These are phyloP conservation scores for Fusarium buharicum DNA, from an alignment of 2,329 filamentous ascomycete genomes.

Conservation along the genomic window DNA sequence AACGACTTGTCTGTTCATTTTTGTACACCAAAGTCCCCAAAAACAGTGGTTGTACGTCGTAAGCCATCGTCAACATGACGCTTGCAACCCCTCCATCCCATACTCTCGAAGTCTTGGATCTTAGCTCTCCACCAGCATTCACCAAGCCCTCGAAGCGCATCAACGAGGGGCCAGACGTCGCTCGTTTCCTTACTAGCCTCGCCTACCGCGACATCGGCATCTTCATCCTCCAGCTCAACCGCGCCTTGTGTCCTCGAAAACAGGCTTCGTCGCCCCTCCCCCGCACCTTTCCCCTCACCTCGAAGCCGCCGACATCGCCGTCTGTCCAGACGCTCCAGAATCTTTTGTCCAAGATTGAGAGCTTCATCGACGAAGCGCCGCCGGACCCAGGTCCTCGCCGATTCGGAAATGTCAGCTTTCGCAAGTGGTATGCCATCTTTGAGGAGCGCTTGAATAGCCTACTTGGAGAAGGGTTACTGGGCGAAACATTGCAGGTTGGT, in stretches of 20 bases:
- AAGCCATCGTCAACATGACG: conserved; percentile 34
- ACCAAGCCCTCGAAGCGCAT: conserved; percentile 80
- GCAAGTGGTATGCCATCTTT: conserved; percentile 80
- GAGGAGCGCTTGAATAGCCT: conserved; percentile 63
- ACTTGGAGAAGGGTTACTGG: conserved; percentile 46
- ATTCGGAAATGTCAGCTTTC: conserved; percentile 92
- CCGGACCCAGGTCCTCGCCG: conserved; percentile 86
- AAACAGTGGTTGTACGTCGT: background rate
- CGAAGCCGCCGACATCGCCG: conserved; percentile 56
- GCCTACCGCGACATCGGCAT: conserved; percentile 89
- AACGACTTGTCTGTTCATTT: background rate
- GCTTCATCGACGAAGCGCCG: conserved; percentile 79
- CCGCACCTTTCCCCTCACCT: conserved; percentile 56
- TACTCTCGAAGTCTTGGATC: conserved; percentile 61
- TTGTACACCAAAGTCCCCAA: rapidly evolving
- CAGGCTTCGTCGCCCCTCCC: conserved; percentile 52
- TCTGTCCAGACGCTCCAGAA: conserved; percentile 72
- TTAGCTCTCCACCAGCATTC: conserved; percentile 64
- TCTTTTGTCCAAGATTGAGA: conserved; percentile 72
- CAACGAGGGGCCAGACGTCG: conserved; percentile 83
- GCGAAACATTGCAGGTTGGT: conserved; percentile 45
- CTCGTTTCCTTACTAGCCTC: conserved; percentile 79
- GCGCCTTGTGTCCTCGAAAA: conserved; percentile 78
- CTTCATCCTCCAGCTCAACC: conserved; percentile 91
- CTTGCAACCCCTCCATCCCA: conserved; percentile 36